These are phyloP conservation scores for Cryptococcus sp. DNA, from an alignment of 1,284 basidiomycete genomes.

Conservation along the genomic window DNA sequence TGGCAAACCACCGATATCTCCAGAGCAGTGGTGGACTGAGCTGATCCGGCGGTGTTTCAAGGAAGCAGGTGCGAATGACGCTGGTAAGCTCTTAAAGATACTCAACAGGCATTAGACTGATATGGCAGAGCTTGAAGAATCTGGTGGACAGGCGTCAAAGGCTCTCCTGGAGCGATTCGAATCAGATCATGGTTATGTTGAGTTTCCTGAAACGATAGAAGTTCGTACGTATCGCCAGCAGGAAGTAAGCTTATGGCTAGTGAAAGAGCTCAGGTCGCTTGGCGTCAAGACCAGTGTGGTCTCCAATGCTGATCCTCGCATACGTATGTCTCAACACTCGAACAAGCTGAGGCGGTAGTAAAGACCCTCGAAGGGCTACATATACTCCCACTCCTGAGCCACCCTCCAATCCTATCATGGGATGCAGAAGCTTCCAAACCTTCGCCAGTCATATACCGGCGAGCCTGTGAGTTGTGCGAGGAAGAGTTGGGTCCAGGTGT, in stretches of 20 bases:
- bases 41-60: constrained; percentile 40
- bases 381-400: constrained; percentile 32
- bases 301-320: constrained; percentile 47
- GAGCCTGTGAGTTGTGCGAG: constrained; percentile 26
- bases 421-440: constrained; percentile 43
- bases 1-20: constrained; percentile 31
- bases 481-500: constrained; percentile 32
- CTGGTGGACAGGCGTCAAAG: constrained; percentile 19
- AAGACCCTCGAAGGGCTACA: constrained; percentile 36
- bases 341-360: constrained; percentile 16
- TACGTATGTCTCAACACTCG: constrained; percentile 25
- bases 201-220: constrained; percentile 41
- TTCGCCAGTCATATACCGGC: constrained; percentile 30
- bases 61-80: constrained; percentile 31
- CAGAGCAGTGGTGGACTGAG: constrained; percentile 45
- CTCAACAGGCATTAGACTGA: background rate
- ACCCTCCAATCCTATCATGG: constrained; percentile 43
- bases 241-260: constrained; percentile 12
- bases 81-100: constrained; percentile 17
- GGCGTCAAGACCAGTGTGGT: constrained; percentile 41
- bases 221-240: constrained; percentile 19
- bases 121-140: constrained; percentile 21
- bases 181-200: constrained; percentile 39
- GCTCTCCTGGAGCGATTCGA: constrained; percentile 41
- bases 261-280: constrained; percentile 28